Percentiles rank a stretch among this genome's conserved stretches.
These are phyloP conservation scores for Trichoderma aggressivum DNA, from an alignment of 2,329 filamentous ascomycete genomes.

Conservation along the genomic window DNA sequence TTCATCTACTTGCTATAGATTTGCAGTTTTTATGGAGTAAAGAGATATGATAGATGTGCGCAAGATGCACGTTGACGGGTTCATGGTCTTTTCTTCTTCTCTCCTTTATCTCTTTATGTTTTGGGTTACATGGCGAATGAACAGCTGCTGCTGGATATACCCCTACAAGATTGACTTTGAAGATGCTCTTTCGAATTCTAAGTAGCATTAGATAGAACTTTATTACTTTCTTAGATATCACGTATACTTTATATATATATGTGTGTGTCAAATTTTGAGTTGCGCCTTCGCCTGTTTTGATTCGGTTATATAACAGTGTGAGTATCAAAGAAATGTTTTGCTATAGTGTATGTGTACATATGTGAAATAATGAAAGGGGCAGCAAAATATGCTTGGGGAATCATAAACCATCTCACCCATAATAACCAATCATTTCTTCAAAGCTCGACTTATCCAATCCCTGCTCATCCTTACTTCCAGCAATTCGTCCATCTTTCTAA, in stretches of 20 bases:
- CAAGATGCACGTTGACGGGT: background rate
- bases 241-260: background rate
- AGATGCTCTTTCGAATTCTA: background rate
- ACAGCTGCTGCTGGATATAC: background rate
- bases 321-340: background rate
- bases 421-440: background rate
- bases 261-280: background rate
- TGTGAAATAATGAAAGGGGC: conserved; percentile 2
- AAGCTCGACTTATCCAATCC: background rate
- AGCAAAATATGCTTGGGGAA: conserved; percentile 7
- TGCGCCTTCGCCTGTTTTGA: background rate
- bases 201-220: background rate
- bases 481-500: background rate
- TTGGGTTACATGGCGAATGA: background rate
- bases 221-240: background rate
- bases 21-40: background rate
- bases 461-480: background rate
- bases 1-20: background rate
- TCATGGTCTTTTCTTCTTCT: background rate
- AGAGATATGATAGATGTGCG: background rate
- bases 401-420: conserved; percentile 6
- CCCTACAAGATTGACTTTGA: background rate
- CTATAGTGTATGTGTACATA: background rate
- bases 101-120: background rate
- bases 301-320: background rate